These are phyloP conservation scores for Suillus americanus DNA, from an alignment of 768 basidiomycete species.

Conservation along the genomic window DNA sequence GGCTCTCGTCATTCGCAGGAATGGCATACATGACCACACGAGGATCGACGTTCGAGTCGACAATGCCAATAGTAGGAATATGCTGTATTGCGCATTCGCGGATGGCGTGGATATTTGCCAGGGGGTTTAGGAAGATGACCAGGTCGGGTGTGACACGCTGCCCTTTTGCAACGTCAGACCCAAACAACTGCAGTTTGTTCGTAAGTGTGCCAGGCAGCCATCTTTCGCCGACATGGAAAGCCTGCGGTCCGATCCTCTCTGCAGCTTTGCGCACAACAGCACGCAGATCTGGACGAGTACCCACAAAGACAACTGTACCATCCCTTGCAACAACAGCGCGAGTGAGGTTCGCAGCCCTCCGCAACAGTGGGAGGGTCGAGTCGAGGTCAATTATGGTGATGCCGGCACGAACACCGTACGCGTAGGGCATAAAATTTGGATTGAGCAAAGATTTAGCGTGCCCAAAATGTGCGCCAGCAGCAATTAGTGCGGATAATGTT, in stretches of 20 bases:
- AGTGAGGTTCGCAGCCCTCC: constrained; percentile 86
- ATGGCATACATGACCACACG: constrained; percentile 97
- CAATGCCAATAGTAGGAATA: constrained; percentile 91
- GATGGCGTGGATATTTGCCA: constrained; percentile 81
- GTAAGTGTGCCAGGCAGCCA: constrained; percentile 98
- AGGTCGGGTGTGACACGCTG: constrained; percentile 79
- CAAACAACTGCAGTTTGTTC: constrained; percentile 76
- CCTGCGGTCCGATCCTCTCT: constrained; percentile 74
- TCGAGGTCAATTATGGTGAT: constrained; percentile 95
- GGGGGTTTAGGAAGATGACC: constrained; percentile 88
- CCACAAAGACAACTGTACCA: constrained; percentile 88
- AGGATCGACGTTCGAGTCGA: constrained; percentile 95
- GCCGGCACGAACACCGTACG: constrained; percentile 88
- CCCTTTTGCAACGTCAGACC: constrained; percentile 49
- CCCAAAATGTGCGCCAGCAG: constrained; percentile 92
- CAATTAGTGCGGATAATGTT: constrained; percentile 87
- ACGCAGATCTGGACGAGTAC: constrained; percentile 79
- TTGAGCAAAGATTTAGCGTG: constrained; percentile 84
- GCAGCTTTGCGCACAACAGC: constrained; percentile 77
- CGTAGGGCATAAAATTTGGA: constrained; percentile 87
- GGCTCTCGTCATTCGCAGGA: constrained; percentile 96
- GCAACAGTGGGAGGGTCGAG: constrained; percentile 86
- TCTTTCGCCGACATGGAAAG: constrained; percentile 80
- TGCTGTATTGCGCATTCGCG: constrained; percentile 88
- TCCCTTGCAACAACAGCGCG: constrained; percentile 78